Evolutionary conservation across 2,329 filamentous ascomycete species (phyloP).

Genomic region (Ophiobolus disseminans): DNA sequence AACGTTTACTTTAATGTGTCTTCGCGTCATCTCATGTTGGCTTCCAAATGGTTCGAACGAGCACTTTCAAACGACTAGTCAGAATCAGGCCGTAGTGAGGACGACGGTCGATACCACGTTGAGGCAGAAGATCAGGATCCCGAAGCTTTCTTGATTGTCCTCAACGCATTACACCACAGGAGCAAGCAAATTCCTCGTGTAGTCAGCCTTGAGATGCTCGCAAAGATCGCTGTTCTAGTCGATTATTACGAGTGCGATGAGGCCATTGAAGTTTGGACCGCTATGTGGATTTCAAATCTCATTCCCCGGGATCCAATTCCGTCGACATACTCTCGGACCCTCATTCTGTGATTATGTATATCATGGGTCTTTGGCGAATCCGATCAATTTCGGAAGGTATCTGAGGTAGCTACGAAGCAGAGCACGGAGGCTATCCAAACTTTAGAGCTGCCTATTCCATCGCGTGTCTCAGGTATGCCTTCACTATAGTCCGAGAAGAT

Average conservation of each 20-base stretch:
- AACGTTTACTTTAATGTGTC: constrained; percentile 9
- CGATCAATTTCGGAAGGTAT: constrained; percentile 13
- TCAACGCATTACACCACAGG: constrained; percentile 57
- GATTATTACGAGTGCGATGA: constrained; percentile 55
- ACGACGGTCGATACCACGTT: constrained; percentile 18
- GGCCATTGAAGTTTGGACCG: constrained; percentile 51
- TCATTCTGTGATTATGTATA: constrained; percentile 33
- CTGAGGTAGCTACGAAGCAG: constrained; percentile 13
- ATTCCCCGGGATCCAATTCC: constrained; percentile 7
- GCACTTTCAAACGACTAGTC: background rate
- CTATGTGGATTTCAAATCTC: constrained; percentile 50
- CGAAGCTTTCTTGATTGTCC: constrained; percentile 51
- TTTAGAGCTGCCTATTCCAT: constrained; percentile 13
- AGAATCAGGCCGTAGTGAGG: background rate
- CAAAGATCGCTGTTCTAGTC: constrained; percentile 54
- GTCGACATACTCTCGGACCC: constrained; percentile 15
- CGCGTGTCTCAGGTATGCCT: background rate
- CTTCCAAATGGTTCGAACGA: constrained; percentile 10
- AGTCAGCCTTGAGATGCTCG: constrained; percentile 52
- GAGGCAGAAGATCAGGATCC: constrained; percentile 37
- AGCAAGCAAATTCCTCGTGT: constrained; percentile 49
- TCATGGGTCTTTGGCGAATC: constrained; percentile 20
- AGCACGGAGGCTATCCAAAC: background rate
- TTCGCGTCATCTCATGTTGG: constrained; percentile 8
- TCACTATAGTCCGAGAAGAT: background rate